Evolutionary conservation across 257 asterid genomes (phyloP), one percentile per base, ranked within the genome.

Genomic region (Capsicum chinense): DNA sequence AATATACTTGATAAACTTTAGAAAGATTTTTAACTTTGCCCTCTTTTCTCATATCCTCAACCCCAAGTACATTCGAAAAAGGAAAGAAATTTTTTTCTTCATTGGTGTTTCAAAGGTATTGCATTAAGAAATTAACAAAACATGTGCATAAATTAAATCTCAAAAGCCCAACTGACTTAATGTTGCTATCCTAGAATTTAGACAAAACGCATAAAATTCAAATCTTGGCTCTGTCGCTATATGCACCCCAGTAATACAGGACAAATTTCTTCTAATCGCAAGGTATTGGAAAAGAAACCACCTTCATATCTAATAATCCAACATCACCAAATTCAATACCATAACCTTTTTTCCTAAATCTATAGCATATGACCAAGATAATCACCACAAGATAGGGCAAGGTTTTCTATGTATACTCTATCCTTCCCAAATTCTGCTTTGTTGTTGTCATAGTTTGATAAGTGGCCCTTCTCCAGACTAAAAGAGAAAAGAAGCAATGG

Each of bases 221-320:
- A 26, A n/a, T 70, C 9, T 0, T 44, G 9, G 2, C 37, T 44
- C 35, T 8, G 5, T 57, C 56, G 17, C 16, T 2, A 0, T 1
- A 80, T 14, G 44, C 15, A 59, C 70, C 16, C 42, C 80, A n/a
- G 50, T 35, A 37, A 35, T 47, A 52, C 62, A 13, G 16, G 80
- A 44, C 52, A 26, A 33, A 48, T 59, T 71, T 21, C 71, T 83
- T 19, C 35, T 71, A 56, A 82, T 17, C 33, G 66, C 48, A 81
- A n/a, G 47, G 63, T 21, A 15, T 52, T 39, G 56, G 26, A 47
- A 48, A 62, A 39, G 60, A 47, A n/a, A 81, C 79, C 71, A 60
- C 71, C 83, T 59, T 60, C 74, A 47, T 58, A 6, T 5, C 42
- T 73, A 73, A 66, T 66, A 66, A 73, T 3, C 80, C 80, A 48